Evolutionary conservation across 2,329 filamentous ascomycete species (phyloP).

Genomic region (Diaporthe batatas): DNA sequence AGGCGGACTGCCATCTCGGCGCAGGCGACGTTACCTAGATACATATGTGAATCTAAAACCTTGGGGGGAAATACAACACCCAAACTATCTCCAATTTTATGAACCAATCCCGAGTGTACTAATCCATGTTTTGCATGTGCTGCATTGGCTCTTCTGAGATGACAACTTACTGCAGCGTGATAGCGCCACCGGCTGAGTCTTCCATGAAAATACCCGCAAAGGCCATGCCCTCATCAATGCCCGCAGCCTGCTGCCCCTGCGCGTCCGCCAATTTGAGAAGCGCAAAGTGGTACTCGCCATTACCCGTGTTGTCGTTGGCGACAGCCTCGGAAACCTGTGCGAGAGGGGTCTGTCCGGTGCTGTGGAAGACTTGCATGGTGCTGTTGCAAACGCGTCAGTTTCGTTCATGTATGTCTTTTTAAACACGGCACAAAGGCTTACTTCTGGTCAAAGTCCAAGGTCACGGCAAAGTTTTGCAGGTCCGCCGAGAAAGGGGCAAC

Average conservation of each 20-base stretch:
- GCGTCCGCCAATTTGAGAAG: slow-evolving; percentile 57
- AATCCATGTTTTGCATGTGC: background rate
- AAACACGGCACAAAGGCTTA: background rate
- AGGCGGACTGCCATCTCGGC: background rate
- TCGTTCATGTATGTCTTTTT: background rate
- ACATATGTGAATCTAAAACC: background rate
- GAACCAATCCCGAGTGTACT: too few relatives aligned
- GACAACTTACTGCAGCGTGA: slow-evolving; percentile 40
- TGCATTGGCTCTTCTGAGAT: background rate
- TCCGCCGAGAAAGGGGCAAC: slow-evolving; percentile 21
- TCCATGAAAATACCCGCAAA: slow-evolving; percentile 54
- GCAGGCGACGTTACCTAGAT: background rate
- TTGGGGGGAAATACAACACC: background rate
- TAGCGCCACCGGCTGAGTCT: slow-evolving; percentile 43
- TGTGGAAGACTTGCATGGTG: slow-evolving; percentile 55
- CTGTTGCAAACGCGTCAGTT: slow-evolving; percentile 2
- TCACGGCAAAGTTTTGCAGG: slow-evolving; percentile 36
- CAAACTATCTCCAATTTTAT: background rate
- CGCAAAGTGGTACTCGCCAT: slow-evolving; percentile 61
- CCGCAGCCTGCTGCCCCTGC: slow-evolving; percentile 49
- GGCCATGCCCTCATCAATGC: slow-evolving; percentile 51
- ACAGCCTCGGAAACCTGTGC: slow-evolving; percentile 53
- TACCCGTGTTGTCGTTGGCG: slow-evolving; percentile 55
- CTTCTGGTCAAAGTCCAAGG: slow-evolving; percentile 36
- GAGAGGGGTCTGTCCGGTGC: slow-evolving; percentile 53